Conservation (phyloP, 2,329 filamentous ascomycete genomes). For the Ilyonectria destructans region DNA sequence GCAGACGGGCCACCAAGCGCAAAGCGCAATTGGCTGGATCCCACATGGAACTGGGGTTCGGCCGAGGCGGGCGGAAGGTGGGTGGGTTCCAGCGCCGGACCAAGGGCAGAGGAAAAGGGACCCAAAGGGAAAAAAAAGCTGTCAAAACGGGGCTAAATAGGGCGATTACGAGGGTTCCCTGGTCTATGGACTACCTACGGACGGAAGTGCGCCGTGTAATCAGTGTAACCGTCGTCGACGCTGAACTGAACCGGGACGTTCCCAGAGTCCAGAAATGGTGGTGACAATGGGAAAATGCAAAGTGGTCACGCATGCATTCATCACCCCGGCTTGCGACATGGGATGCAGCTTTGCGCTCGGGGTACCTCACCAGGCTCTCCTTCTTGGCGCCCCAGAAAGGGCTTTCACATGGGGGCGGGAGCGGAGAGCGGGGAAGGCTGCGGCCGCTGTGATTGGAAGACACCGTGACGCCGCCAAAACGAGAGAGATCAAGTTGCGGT, state of each 20-base stretch:
- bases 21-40: slow-evolving; percentile 18
- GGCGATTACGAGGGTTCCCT: background rate
- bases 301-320: slow-evolving; percentile 25
- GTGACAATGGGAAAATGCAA: background rate
- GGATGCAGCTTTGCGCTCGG: slow-evolving; percentile 20
- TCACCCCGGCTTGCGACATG: slow-evolving; percentile 23
- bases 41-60: slow-evolving; percentile 24
- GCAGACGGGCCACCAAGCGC: slow-evolving; percentile 24
- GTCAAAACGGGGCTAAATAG: slow-evolving; percentile 8
- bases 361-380: slow-evolving; percentile 5
- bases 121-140: background rate
- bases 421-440: slow-evolving; percentile 35
- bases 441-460: slow-evolving; percentile 25
- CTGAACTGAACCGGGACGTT: too few species aligned
- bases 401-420: slow-evolving; percentile 25
- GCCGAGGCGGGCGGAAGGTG: slow-evolving; percentile 28
- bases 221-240: background rate
- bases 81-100: slow-evolving; percentile 25
- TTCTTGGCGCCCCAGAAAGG: slow-evolving; percentile 12
- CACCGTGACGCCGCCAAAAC: background rate
- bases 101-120: slow-evolving; percentile 25
- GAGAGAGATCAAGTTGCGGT: background rate
- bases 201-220: background rate
- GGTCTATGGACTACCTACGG: background rate
- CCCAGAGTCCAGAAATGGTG: background rate